Evolutionary conservation across 768 basidiomycete genomes (phyloP).

Genomic region (Tricholoma bakamatsutake): DNA sequence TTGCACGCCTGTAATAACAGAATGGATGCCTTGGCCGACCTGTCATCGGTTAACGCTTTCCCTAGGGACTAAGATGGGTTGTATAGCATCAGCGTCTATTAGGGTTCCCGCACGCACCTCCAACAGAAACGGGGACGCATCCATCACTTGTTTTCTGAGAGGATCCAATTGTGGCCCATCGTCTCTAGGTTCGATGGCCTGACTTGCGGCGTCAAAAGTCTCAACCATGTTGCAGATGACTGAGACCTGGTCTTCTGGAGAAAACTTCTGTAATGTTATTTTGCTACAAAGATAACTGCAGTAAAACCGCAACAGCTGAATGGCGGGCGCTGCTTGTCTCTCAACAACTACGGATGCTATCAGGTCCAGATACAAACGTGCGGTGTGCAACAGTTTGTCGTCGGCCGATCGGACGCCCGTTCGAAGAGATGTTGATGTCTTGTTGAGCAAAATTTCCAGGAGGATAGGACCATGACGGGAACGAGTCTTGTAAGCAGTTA

Average conservation of each 20-base stretch:
- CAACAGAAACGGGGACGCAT: conserved; percentile 42
- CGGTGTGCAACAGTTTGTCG: conserved; percentile 25
- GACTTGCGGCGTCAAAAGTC: conserved; percentile 33
- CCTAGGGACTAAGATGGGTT: conserved; percentile 24
- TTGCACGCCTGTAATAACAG: conserved; percentile 39
- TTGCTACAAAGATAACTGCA: conserved; percentile 37
- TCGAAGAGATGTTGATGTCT: conserved; percentile 10
- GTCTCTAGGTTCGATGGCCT: conserved; percentile 18
- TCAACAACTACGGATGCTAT: conserved; percentile 37
- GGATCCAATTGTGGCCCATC: conserved; percentile 24
- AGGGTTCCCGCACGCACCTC: conserved; percentile 32
- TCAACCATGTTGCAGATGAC: conserved; percentile 44
- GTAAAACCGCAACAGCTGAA: conserved; percentile 50
- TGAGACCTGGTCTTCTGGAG: conserved; percentile 35
- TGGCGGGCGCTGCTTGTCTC: conserved; percentile 34
- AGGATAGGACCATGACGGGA: conserved; percentile 33
- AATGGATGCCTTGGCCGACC: conserved; percentile 31
- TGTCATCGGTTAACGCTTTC: conserved; percentile 21
- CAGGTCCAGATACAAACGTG: conserved; percentile 42
- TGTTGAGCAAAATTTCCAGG: conserved; percentile 22
- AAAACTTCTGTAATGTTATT: conserved; percentile 40
- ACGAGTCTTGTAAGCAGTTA: conserved; percentile 37
- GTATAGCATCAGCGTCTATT: conserved; percentile 1
- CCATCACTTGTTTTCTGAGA: conserved; percentile 42
- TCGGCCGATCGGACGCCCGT: conserved; percentile 15